Evolutionary conservation across 768 basidiomycete species (phyloP), one percentile per base, ranked within the genome.

Genomic region (Phlegmacium glaucopus): DNA sequence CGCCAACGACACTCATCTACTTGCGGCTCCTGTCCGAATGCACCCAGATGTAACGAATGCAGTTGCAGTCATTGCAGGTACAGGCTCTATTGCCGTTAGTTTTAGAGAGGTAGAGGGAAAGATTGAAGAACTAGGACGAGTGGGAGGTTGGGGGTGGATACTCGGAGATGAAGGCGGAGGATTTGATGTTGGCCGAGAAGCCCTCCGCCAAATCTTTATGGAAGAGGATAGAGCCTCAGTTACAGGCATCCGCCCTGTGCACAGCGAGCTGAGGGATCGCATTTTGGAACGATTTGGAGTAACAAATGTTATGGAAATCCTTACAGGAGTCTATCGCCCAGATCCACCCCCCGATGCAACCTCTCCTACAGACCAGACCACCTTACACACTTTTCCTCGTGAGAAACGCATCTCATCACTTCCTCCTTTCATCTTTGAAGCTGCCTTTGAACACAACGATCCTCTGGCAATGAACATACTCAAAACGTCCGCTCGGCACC

Each of bases 71-170:
- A 85, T 94, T 49, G 84, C 77, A 2, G 92, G 92, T 11, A 95
- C 92, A 0, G 92, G 92, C 3, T 82, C 85, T 9, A 88, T 82
- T 56, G 77, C 84, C 28, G 83, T 85, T 12, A 79, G 80, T 45
- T 90, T 89, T 65, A 68, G 67, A 42, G 71, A 75, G 37, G 65
- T 55, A 0, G 63, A 62, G 4, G 67, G 60, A 9, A 68, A 67
- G 7, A 69, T 87, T 16, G 60, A 77, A 40, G 82, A 88, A 56
- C 74, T 88, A 35, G 86, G 81, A 1, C 76, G 89, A 6, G 74
- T 79, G 26, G 88, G 89, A 4, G 88, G 89, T 1, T 90, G 85
- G 85, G 88, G 89, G 1, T 90, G 87, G 86, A 81, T 90, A 15
- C 70, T 90, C 9, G 87, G 89, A 6, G 89, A 91, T 59, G 89